A percentile compares a stretch with the other conserved stretches of the same genome.
Evolutionary conservation across 139 green algal genomes (phyloP).

Genomic region (Chlorella sp.): DNA sequence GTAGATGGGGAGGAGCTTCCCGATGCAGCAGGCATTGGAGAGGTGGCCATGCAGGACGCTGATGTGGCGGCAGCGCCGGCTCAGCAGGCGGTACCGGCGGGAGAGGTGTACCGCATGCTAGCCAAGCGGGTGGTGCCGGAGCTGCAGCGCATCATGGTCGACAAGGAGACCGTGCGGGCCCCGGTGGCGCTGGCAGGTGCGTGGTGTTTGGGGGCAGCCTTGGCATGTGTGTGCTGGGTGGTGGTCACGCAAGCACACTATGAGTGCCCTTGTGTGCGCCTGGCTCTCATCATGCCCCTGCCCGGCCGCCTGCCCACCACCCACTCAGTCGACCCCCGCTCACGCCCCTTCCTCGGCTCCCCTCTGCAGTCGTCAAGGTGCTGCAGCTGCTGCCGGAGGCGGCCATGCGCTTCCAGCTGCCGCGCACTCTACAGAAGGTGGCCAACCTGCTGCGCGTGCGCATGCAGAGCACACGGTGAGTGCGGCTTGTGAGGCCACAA

Average conservation of each 20-base stretch:
- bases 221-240: neutral
- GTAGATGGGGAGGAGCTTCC: constrained; percentile 3
- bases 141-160: constrained; percentile 67
- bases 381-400: constrained; percentile 78
- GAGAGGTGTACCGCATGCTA: constrained; percentile 38
- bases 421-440: constrained; percentile 73
- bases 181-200: constrained; percentile 78
- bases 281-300: no score
- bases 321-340: no score
- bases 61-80: neutral
- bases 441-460: constrained; percentile 72
- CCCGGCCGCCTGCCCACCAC: no score
- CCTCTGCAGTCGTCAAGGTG: constrained; percentile 75
- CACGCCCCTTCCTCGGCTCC: neutral
- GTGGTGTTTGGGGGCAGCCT: neutral
- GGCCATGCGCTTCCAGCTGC: constrained; percentile 71
- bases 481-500: no score
- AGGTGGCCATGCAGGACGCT: constrained; percentile 7
- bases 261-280: no score
- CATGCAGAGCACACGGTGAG: constrained; percentile 71
- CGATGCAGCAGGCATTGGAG: constrained; percentile 37
- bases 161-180: constrained; percentile 61
- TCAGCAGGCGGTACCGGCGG: constrained; percentile 24
- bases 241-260: no score
- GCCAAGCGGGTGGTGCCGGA: constrained; percentile 61